phyloP scores from a whole-genome alignment of 352 stramenopile species.

The Peronospora destructor region DNA sequence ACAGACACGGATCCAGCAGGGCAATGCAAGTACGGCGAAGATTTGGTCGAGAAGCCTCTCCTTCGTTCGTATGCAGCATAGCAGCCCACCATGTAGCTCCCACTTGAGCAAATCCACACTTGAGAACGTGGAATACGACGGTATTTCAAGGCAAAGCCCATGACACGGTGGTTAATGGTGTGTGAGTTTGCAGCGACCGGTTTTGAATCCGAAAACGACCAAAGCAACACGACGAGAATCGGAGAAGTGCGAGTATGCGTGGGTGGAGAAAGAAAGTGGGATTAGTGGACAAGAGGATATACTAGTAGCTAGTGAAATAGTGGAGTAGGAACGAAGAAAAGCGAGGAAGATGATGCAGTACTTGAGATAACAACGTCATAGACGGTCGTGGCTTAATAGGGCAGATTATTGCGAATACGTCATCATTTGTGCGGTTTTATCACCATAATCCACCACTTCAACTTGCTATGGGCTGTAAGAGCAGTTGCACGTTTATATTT shows the following conservation, averaged over 20 bases:
- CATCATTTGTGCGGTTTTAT: too few species aligned
- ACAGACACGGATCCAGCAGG: constrained; percentile 12
- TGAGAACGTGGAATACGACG: constrained; percentile 5
- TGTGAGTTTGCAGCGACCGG: constrained; percentile 11
- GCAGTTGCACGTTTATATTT: constrained; percentile 3
- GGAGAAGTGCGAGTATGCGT: constrained; percentile 7
- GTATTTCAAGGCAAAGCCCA: not conserved
- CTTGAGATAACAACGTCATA: constrained; percentile 12
- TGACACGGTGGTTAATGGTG: constrained; percentile 4
- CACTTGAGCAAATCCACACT: constrained; percentile 13
- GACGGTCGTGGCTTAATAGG: constrained; percentile 18
- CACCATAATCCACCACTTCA: constrained; percentile 14
- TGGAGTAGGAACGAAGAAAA: constrained; percentile 28
- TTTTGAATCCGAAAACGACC: constrained; percentile 14
- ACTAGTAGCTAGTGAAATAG: constrained; percentile 37
- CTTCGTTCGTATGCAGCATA: constrained; percentile 9
- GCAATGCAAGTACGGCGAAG: constrained; percentile 8
- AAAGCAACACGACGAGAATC: constrained; percentile 17
- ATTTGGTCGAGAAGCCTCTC: not conserved
- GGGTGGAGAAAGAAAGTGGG: constrained; percentile 10
- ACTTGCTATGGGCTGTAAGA: constrained; percentile 3
- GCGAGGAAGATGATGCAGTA: constrained; percentile 2
- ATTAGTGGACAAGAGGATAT: constrained; percentile 5
- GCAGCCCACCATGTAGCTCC: constrained; percentile 14
- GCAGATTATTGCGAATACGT: not conserved